Evolutionary conservation across 108 stramenopile species (phyloP), one percentile per base, ranked within the genome.

Genomic region (Cyclotella cryptica): DNA sequence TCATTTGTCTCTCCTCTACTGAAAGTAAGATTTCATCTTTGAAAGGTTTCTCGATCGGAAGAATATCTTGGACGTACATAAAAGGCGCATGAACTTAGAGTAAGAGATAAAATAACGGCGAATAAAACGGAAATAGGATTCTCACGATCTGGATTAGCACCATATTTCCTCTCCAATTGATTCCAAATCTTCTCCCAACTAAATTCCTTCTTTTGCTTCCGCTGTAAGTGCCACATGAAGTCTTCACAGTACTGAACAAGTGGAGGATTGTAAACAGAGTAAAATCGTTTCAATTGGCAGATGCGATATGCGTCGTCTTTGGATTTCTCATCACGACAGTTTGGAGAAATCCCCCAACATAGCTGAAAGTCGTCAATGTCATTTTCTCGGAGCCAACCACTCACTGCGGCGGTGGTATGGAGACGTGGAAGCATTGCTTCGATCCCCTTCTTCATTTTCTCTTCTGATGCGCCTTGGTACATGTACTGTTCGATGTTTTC

Each of bases 271-370:
- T 80, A 64, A 10, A 89, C 70, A 41, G 82, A 74, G 54, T 86
- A 89, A 69, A 89, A 89, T 15, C 88, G 80, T 58, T 83, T 57
- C 27, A 89, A 46, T 24, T 81, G 74, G 9, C 73, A 28, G 18
- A 74, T 59, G 63, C 79, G 69, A 15, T 62, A 73, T 47, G 49
- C 47, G 28, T 83, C 75, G 49, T 76, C 66, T 35, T 61, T 72
- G 6, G 52, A 49, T 49, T 83, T 77, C n/a, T 73, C 82, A 19
- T 74, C 67, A 35, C 57, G 62, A 45, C 79, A 49, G 11, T 82
- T 71, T 30, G 89, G 89, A 27, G 72, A 77, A 15, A 87, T 64
- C 12, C 89, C 89, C 87, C 87, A 89, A 24, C 87, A 85, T 12
- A 87, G 57, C 63, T 89, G 87, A 66, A 88, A 87, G 63, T 89